Conservation (phyloP, 2,329 filamentous ascomycete genomes). For the Annulohypoxylon truncatum region DNA sequence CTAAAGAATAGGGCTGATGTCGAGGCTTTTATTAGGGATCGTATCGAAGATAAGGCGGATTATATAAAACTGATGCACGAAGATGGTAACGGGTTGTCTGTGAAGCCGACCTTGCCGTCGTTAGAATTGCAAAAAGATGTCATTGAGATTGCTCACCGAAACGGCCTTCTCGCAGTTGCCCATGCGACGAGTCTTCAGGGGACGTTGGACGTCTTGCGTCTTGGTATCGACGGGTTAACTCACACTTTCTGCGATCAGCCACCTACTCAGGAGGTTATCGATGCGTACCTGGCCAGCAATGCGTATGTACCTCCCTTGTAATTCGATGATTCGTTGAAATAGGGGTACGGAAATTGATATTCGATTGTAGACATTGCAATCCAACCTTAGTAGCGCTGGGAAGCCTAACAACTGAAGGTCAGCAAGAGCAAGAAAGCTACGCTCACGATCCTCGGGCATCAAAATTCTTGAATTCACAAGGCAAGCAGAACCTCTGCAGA, state of each 20-base stretch:
- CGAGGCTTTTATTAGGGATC: slow-evolving; percentile 55
- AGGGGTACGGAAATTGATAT: not conserved
- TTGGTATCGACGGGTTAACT: slow-evolving; percentile 48
- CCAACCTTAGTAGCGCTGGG: slow-evolving; percentile 42
- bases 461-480: slow-evolving; percentile 9
- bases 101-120: slow-evolving; percentile 53
- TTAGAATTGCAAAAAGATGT: slow-evolving; percentile 59
- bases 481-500: slow-evolving; percentile 13
- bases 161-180: slow-evolving; percentile 45
- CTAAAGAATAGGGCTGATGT: slow-evolving; percentile 54
- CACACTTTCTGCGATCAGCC: slow-evolving; percentile 50
- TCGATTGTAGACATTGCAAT: slow-evolving; percentile 33
- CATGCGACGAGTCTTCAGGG: slow-evolving; percentile 46
- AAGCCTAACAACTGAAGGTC: slow-evolving; percentile 43
- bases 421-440: slow-evolving; percentile 35
- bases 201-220: slow-evolving; percentile 46
- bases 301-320: slow-evolving; percentile 20
- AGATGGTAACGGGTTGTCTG: slow-evolving; percentile 55
- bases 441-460: slow-evolving; percentile 36
- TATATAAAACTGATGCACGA: slow-evolving; percentile 66
- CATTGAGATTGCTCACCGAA: slow-evolving; percentile 52
- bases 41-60: slow-evolving; percentile 54
- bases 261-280: slow-evolving; percentile 40
- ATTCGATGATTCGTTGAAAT: not conserved
- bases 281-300: slow-evolving; percentile 39